Conservation (phyloP, 768 basidiomycete genomes). For the Hericium alpestre region DNA sequence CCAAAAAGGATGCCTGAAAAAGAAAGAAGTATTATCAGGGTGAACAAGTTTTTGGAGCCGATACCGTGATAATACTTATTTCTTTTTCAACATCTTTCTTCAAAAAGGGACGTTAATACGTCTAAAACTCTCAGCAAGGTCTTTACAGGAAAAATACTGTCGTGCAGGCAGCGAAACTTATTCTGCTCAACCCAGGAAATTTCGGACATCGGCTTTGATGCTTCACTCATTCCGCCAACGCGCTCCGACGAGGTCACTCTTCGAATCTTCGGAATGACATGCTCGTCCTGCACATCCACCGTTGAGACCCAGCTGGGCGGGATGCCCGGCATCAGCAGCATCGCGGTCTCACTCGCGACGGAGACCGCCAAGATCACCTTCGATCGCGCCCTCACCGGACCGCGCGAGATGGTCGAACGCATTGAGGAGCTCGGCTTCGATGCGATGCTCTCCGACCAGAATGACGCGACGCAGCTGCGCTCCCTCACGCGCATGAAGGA, state of each 20-base stretch:
- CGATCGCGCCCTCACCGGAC: slow-evolving; percentile 60
- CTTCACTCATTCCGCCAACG: slow-evolving; percentile 57
- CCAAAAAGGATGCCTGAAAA: too few relatives aligned
- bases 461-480: slow-evolving; percentile 73
- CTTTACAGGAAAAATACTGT: too few relatives aligned
- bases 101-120: too few relatives aligned
- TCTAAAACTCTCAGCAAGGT: too few relatives aligned
- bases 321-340: slow-evolving; percentile 64
- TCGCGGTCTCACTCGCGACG: slow-evolving; percentile 65
- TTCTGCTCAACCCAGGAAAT: slow-evolving; percentile 52
- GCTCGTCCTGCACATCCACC: slow-evolving; percentile 67
- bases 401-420: slow-evolving; percentile 81
- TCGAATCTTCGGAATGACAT: slow-evolving; percentile 87
- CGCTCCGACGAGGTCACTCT: slow-evolving; percentile 62
- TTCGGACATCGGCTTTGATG: slow-evolving; percentile 87
- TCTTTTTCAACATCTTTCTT: too few relatives aligned
- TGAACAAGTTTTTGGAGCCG: too few relatives aligned
- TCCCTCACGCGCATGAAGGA: slow-evolving; percentile 86
- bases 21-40: too few relatives aligned
- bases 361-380: slow-evolving; percentile 69
- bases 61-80: too few relatives aligned
- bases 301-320: slow-evolving; percentile 60
- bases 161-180: too few relatives aligned
- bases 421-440: slow-evolving; percentile 88
- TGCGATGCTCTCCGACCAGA: slow-evolving; percentile 71